Percentiles rank a stretch among this genome's conserved stretches.
Evolutionary conservation across 1,284 basidiomycete genomes (phyloP).

Genomic region (Microbotryum scabiosae): DNA sequence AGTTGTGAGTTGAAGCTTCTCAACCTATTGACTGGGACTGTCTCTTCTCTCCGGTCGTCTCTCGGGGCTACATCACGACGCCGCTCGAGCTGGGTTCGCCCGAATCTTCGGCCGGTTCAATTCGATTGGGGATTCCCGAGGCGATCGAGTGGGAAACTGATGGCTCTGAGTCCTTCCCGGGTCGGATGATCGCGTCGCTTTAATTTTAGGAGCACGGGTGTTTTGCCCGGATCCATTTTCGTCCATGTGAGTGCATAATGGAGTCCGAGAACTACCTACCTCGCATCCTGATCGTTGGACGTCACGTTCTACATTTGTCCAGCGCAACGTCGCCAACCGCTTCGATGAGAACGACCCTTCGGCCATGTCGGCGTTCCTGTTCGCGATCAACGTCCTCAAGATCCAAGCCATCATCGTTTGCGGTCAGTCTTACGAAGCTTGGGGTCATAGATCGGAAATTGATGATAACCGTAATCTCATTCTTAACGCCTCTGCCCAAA

Average conservation of each 20-base stretch:
- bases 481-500: no score
- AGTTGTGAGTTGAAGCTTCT: slow-evolving; percentile 18
- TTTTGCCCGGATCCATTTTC: slow-evolving; percentile 30
- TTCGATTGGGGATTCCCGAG: background rate
- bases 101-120: background rate
- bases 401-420: slow-evolving; percentile 55
- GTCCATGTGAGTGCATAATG: slow-evolving; percentile 25
- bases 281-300: no score
- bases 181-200: no score
- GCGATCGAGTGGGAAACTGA: background rate
- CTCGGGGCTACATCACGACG: background rate
- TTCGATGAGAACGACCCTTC: slow-evolving; percentile 70
- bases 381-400: slow-evolving; percentile 67
- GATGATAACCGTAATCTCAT: no score
- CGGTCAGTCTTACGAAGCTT: slow-evolving; percentile 18
- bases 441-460: no score
- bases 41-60: background rate
- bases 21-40: no score
- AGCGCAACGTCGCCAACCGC: slow-evolving; percentile 43
- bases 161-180: no score
- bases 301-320: slow-evolving; percentile 25
- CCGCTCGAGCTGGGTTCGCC: background rate
- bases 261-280: no score
- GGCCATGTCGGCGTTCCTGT: slow-evolving; percentile 67
- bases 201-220: slow-evolving; percentile 20